Conservation (phyloP, 1,284 basidiomycete species). For the Xerocomus minutiporus region DNA sequence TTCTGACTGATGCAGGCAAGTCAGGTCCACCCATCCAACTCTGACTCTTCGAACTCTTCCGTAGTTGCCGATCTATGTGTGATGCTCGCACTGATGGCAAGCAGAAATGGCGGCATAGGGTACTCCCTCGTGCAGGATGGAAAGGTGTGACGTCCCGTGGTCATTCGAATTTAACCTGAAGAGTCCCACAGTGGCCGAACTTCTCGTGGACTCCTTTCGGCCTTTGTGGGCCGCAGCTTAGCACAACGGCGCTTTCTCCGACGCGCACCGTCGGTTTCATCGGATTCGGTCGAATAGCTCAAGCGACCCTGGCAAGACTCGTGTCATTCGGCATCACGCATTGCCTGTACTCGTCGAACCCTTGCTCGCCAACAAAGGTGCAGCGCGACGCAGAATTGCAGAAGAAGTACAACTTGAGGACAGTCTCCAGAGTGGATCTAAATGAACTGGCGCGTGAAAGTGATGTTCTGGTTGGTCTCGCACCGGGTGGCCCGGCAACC, state of each 20-base stretch:
- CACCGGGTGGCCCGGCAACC: slow-evolving; percentile 73
- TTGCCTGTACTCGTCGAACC: slow-evolving; percentile 62
- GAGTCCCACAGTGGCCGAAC: slow-evolving; percentile 44
- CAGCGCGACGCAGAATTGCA: slow-evolving; percentile 53
- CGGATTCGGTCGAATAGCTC: slow-evolving; percentile 91
- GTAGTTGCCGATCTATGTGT: slow-evolving; percentile 83
- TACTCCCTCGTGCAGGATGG: slow-evolving; percentile 65
- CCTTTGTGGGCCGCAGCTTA: slow-evolving; percentile 76
- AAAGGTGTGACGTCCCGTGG: slow-evolving; percentile 37
- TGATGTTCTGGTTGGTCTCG: slow-evolving; percentile 82
- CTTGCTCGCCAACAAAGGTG: slow-evolving; percentile 41
- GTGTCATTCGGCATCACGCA: slow-evolving; percentile 72
- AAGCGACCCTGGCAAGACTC: slow-evolving; percentile 72
- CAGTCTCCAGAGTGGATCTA: slow-evolving; percentile 58
- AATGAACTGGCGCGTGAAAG: slow-evolving; percentile 67
- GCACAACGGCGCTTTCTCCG: slow-evolving; percentile 47
- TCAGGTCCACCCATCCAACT: background rate
- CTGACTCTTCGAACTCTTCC: background rate
- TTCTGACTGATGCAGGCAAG: slow-evolving; percentile 82
- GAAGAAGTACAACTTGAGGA: slow-evolving; percentile 44
- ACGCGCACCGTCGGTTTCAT: slow-evolving; percentile 80
- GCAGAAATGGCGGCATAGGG: slow-evolving; percentile 68
- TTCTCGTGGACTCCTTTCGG: slow-evolving; percentile 78
- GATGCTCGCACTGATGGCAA: slow-evolving; percentile 89
- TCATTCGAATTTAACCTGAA: background rate